A percentile compares a stretch with the other conserved stretches of the same genome.
Evolutionary conservation across 2,329 filamentous ascomycete species (phyloP).

Genomic region (Trichoderma sp.): DNA sequence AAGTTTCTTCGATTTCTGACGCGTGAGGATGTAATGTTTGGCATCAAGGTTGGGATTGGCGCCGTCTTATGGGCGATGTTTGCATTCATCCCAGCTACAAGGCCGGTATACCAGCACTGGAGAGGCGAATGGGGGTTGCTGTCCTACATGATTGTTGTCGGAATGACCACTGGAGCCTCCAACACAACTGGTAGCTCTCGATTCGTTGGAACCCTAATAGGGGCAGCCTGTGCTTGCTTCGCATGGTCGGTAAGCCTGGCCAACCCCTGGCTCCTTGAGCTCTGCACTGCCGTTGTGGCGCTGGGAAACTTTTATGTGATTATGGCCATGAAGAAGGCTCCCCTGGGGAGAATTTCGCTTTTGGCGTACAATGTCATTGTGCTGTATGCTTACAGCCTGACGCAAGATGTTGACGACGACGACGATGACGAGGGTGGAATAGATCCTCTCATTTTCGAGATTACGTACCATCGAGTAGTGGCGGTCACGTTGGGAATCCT

Average conservation of each 20-base stretch:
- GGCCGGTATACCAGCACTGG: constrained; percentile 81
- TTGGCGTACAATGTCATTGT: constrained; percentile 95
- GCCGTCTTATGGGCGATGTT: constrained; percentile 86
- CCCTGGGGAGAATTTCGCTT: constrained; percentile 88
- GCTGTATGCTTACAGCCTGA: constrained; percentile 88
- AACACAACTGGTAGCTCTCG: constrained; percentile 89
- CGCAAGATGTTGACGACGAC: constrained; percentile 72
- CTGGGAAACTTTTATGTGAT: constrained; percentile 88
- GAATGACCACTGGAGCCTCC: constrained; percentile 93
- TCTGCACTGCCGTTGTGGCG: constrained; percentile 78
- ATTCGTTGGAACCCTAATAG: constrained; percentile 81
- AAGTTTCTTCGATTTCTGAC: constrained; percentile 46
- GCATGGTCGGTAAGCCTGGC: constrained; percentile 75
- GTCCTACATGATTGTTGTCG: constrained; percentile 97
- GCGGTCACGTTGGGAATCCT: constrained; percentile 82
- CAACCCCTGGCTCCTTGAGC: constrained; percentile 70
- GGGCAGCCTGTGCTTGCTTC: constrained; percentile 69
- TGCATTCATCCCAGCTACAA: constrained; percentile 75
- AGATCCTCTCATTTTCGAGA: constrained; percentile 80
- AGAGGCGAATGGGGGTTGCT: constrained; percentile 94
- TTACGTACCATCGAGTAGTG: constrained; percentile 81
- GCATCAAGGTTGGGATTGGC: constrained; percentile 88
- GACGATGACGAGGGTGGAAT: constrained; percentile 86
- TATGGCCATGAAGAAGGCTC: constrained; percentile 75
- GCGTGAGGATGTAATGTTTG: constrained; percentile 65